Evolutionary conservation across 495 filamentous ascomycete species (phyloP).

Genomic region (Penicillium dipodomyicola): DNA sequence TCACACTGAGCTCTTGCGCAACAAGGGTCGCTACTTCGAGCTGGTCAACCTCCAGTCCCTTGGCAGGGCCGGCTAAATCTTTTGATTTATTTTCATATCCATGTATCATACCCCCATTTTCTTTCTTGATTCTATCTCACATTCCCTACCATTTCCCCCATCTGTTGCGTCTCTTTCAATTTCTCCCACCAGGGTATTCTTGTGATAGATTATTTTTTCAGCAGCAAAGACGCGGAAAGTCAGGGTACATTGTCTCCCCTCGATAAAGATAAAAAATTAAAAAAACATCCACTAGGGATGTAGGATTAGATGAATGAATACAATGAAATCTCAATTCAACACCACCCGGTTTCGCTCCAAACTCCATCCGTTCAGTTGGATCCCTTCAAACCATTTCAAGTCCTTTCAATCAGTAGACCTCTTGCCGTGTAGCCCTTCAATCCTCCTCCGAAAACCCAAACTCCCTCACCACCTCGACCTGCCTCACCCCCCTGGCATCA

Average conservation of each 20-base stretch:
- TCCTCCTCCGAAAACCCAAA: slow-evolving; percentile 43
- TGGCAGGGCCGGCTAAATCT: slow-evolving; percentile 52
- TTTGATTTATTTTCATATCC: background rate
- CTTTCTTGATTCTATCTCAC: background rate
- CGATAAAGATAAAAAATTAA: background rate
- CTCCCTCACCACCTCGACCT: slow-evolving; percentile 63
- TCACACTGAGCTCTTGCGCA: slow-evolving; percentile 63
- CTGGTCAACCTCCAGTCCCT: slow-evolving; percentile 78
- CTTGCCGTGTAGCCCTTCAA: slow-evolving; percentile 13
- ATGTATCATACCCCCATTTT: slow-evolving; percentile 10
- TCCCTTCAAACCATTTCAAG: background rate
- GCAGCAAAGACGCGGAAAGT: background rate
- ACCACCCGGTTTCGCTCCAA: background rate
- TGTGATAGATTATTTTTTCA: slow-evolving; percentile 1
- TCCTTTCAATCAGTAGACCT: background rate
- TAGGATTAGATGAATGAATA: slow-evolving; percentile 12
- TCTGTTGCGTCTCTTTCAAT: slow-evolving; percentile 1
- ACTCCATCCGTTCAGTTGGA: background rate
- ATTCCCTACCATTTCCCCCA: slow-evolving; percentile 1
- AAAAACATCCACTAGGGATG: background rate
- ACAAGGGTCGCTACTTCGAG: slow-evolving; percentile 70
- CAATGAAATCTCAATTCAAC: slow-evolving; percentile 6
- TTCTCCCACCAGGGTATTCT: background rate
- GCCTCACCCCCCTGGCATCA: slow-evolving; percentile 61
- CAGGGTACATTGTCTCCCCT: background rate